These are phyloP conservation scores for Torulaspora gathmanii DNA, from an alignment of 805 yeast genomes.

Conservation along the genomic window DNA sequence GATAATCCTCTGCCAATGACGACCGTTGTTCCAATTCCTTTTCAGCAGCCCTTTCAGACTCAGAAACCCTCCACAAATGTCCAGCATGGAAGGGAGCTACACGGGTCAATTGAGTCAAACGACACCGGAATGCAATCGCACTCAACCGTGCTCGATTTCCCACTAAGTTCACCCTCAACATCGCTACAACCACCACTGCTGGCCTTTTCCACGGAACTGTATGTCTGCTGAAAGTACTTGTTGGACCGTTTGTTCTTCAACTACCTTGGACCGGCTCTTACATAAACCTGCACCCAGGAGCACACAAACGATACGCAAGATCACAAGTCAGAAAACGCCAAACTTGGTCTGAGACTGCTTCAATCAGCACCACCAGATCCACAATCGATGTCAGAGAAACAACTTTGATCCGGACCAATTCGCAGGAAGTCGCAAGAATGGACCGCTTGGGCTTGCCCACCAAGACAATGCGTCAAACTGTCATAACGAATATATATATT, in stretches of 20 bases:
- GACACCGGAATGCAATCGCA: neutral
- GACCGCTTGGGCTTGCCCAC: too few species aligned
- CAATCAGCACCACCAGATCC: neutral
- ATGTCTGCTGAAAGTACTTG: neutral
- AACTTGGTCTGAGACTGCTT: neutral
- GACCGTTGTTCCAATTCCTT: conserved; percentile 12
- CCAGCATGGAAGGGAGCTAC: conserved; percentile 2
- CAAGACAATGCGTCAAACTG: too few species aligned
- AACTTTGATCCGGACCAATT: neutral
- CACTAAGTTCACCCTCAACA: neutral
- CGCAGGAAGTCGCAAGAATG: too few species aligned
- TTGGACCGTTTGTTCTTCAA: neutral
- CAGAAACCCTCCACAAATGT: conserved; percentile 1
- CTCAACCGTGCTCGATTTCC: neutral
- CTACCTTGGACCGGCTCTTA: neutral
- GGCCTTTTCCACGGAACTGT: neutral
- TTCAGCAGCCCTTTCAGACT: conserved; percentile 16
- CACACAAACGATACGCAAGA: neutral
- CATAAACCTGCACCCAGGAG: neutral
- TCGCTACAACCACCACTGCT: neutral
- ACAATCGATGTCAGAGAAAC: neutral
- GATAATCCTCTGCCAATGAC: conserved; percentile 15
- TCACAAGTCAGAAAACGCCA: neutral
- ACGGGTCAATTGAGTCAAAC: neutral
- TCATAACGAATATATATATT: too few species aligned